Conservation (phyloP, 768 basidiomycete genomes). For the Clavaria fumosa region DNA sequence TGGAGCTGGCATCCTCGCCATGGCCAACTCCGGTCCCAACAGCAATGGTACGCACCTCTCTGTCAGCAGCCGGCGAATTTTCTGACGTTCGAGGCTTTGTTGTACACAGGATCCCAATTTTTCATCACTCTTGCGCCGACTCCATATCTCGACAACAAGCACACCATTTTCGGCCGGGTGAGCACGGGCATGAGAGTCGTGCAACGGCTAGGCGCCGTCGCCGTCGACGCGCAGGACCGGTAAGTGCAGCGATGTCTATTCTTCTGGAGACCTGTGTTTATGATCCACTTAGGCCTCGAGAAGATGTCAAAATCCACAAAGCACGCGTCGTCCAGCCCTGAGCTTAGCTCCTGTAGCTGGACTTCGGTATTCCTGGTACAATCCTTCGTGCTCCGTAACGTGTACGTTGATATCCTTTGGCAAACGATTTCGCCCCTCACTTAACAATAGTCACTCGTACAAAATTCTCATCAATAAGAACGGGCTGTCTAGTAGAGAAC, state of each 20-base stretch:
- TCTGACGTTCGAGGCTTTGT: slow-evolving; percentile 37
- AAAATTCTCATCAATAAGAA: no score
- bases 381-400: no score
- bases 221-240: slow-evolving; percentile 80
- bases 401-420: no score
- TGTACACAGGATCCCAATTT: slow-evolving; percentile 77
- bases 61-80: slow-evolving; percentile 4
- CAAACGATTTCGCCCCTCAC: no score
- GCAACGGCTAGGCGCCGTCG: slow-evolving; percentile 81
- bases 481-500: no score
- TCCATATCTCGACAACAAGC: slow-evolving; percentile 71
- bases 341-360: no score
- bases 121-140: slow-evolving; percentile 79
- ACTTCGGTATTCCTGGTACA: no score
- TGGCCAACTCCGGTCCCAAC: slow-evolving; percentile 96
- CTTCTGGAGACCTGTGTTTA: slow-evolving; percentile 3
- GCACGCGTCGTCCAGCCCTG: slow-evolving; percentile 25
- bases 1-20: slow-evolving; percentile 89
- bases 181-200: slow-evolving; percentile 84
- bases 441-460: no score
- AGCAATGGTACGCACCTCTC: slow-evolving; percentile 44
- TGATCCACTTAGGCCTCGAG: slow-evolving; percentile 30
- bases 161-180: slow-evolving; percentile 86
- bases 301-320: slow-evolving; percentile 87
- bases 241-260: slow-evolving; percentile 21